Evolutionary conservation across 225 moss, liverwort and hornwort genomes (phyloP).

Genomic region (Marchantia polymorpha): DNA sequence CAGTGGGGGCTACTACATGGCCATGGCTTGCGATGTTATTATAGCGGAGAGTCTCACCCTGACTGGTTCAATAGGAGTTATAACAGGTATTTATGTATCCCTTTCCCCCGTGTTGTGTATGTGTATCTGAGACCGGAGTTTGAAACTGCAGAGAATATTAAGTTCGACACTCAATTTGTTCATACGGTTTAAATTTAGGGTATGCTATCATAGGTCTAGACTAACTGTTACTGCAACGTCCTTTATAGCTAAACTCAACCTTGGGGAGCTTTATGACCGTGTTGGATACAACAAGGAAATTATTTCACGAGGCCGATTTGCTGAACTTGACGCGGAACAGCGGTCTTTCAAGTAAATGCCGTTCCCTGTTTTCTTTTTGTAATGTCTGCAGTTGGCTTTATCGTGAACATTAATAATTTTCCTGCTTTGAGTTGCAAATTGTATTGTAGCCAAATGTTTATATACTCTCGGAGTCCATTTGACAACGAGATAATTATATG

Average conservation of each 20-base stretch:
- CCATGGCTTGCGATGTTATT: conserved; percentile 93
- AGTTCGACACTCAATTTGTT: too few species aligned
- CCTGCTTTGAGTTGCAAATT: not conserved
- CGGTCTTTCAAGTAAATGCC: conserved; percentile 69
- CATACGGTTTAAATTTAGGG: too few species aligned
- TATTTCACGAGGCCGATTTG: conserved; percentile 85
- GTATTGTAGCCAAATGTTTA: not conserved
- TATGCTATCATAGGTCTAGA: not conserved
- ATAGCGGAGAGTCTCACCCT: conserved; percentile 86
- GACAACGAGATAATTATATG: too few species aligned
- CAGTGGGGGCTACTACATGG: conserved; percentile 99
- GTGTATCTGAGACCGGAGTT: not conserved
- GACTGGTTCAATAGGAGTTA: conserved; percentile 95
- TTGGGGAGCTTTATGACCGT: conserved; percentile 84
- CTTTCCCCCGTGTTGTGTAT: not conserved
- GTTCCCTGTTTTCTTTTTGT: not conserved
- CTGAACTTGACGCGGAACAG: conserved; percentile 96
- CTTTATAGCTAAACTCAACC: conserved; percentile 78
- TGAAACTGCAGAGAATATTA: not conserved
- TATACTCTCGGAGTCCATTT: not conserved
- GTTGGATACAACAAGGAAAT: conserved; percentile 89
- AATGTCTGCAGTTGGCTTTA: not conserved
- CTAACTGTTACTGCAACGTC: not conserved
- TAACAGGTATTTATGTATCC: conserved; percentile 53
- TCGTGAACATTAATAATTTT: too few species aligned